Conservation (phyloP, 202 grass and related monocot genomes). For the Carex arenaria region DNA sequence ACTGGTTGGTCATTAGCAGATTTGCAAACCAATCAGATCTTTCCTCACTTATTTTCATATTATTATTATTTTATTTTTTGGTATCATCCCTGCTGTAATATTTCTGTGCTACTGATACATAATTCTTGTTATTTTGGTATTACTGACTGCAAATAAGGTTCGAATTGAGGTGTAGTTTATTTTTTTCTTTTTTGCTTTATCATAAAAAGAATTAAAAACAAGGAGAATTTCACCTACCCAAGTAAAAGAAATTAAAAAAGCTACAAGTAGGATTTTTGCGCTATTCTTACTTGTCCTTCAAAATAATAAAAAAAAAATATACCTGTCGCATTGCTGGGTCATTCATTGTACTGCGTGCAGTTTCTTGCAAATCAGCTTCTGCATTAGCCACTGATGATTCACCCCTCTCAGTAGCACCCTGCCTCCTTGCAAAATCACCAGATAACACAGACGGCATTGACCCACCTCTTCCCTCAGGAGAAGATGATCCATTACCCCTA, state of each 20-base stretch:
- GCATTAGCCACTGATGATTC: background rate
- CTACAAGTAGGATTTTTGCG: background rate
- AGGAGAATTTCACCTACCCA: background rate
- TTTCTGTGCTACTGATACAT: background rate
- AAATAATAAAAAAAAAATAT: conserved; percentile 12
- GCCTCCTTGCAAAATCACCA: background rate
- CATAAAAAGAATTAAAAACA: background rate
- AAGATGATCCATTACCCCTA: conserved; percentile 9
- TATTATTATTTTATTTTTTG: background rate
- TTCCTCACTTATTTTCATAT: background rate
- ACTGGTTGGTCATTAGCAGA: background rate
- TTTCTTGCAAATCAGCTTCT: conserved; percentile 57
- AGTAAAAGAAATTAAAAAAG: background rate
- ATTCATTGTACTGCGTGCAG: conserved; percentile 77
- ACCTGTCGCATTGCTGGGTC: conserved; percentile 96
- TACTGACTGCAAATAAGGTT: background rate
- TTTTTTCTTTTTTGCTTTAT: background rate
- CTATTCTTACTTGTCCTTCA: background rate
- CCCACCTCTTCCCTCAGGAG: conserved; percentile 21
- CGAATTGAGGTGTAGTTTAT: background rate
- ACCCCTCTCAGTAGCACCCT: conserved; percentile 4
- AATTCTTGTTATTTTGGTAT: background rate
- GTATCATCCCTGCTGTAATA: background rate
- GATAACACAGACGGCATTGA: conserved; percentile 18
- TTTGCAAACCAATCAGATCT: background rate